Conservation (phyloP, 2,329 filamentous ascomycete genomes). For the Calonectria honghensis region DNA sequence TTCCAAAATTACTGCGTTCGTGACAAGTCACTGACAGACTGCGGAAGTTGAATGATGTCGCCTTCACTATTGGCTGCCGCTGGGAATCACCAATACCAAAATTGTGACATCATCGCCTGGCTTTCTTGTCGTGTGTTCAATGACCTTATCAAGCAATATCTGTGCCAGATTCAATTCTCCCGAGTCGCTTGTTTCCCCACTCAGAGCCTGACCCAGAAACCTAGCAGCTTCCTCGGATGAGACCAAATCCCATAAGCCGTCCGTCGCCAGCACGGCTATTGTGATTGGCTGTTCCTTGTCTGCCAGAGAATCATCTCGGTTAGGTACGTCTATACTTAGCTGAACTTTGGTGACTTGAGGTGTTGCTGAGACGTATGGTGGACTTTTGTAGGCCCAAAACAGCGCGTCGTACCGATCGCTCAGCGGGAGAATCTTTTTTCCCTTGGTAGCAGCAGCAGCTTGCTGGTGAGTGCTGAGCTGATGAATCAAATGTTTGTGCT, state of each 20-base stretch:
- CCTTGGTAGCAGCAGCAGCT: conserved; percentile 16
- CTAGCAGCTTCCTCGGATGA: conserved; percentile 21
- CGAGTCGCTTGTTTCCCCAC: background rate
- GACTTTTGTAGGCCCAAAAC: conserved; percentile 27
- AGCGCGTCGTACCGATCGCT: conserved; percentile 28
- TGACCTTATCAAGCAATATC: conserved; percentile 13
- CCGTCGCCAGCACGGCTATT: conserved; percentile 18
- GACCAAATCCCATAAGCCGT: conserved; percentile 25
- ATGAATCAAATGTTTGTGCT: conserved; percentile 25
- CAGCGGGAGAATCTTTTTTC: conserved; percentile 19
- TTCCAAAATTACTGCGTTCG: background rate
- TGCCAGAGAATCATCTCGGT: background rate
- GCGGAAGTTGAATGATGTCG: too few species aligned
- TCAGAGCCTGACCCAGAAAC: background rate
- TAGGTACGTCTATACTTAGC: background rate
- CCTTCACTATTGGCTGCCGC: background rate
- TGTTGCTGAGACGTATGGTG: conserved; percentile 22
- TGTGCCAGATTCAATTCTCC: conserved; percentile 9
- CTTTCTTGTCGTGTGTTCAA: conserved; percentile 13
- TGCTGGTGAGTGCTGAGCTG: conserved; percentile 21
- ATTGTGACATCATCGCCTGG: conserved; percentile 31
- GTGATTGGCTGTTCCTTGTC: background rate
- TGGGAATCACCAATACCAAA: conserved; percentile 6
- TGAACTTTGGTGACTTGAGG: conserved; percentile 17
- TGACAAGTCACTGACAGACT: background rate